Base-by-base conservation (phyloP, 2,329 filamentous ascomycete genomes). In the Botrytis aclada region DNA sequence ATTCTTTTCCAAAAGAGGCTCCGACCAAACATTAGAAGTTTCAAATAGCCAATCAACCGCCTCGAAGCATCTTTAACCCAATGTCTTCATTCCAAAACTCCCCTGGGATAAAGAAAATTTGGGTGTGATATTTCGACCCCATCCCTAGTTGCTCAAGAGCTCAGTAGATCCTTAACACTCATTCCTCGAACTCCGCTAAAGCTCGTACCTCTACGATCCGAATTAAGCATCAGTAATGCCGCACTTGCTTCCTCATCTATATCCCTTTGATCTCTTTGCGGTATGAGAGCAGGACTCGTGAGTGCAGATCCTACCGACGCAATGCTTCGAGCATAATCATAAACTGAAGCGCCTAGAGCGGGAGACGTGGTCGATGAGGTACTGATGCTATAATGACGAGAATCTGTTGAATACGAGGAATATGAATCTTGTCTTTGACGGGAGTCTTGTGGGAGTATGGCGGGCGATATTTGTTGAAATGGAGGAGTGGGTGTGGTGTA, bases 161-260 rank as follows among this genome's bases (percentile, higher is more conserved):
- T 88, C 72, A 89, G 80, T 69, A 89, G 78, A 81, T 88, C 86
- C 70, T 83, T 84, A 8, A 88, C 86, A 80, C 86, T 88, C 84
- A 88, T 87, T 4, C 86, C 84, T 66, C 84, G 81, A 8, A 70
- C 69, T 54, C 82, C 83, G 70, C 73, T 77, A 69, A 70, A 72
- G 32, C 74, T 76, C 56, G 74, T 77, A 69, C 76, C 79, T 74
- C 54, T 85, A 58, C 93, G 88, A 80, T 96, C 94, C 71, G 86
- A 89, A 77, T 95, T 97, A 74, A 98, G 84, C 94, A 97, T 97
- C 81, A 97, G 82, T 77, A 97, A 82, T 4, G 94, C 95, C 20
- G 93, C 91, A 12, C 94, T 96, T 1, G 94, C 95, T 67, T 90
- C 88, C 51, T 84, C 83, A 78, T 88, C 79, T 47, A 78, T 91